Conservation (phyloP, 768 basidiomycete species). For the Suillus bovinus region DNA sequence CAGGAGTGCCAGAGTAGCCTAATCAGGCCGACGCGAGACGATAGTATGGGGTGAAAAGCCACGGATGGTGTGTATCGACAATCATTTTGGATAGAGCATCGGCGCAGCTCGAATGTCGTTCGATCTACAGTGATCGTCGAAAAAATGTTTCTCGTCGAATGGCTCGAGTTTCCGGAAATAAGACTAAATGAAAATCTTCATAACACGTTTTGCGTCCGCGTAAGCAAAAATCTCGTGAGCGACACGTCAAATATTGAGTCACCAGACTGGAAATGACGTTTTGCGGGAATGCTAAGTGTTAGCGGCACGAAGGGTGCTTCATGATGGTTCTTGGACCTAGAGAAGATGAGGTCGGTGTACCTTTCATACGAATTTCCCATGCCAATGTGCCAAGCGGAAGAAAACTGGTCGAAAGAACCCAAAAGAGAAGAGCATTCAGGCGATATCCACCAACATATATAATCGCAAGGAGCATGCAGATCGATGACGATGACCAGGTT, state of each 20-base stretch:
- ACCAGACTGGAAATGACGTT: neutral
- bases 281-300: neutral
- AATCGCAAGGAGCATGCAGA: neutral
- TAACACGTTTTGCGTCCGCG: slow-evolving; percentile 3
- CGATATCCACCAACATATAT: neutral
- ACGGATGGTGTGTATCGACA: neutral
- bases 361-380: neutral
- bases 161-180: neutral
- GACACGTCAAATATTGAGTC: neutral
- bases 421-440: neutral
- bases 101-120: neutral
- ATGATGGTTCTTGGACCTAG: neutral
- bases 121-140: neutral
- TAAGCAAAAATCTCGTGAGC: slow-evolving; percentile 2
- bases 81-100: neutral
- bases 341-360: neutral
- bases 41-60: neutral
- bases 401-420: neutral
- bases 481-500: neutral
- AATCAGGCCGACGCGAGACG: neutral
- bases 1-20: neutral
- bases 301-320: neutral
- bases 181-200: neutral
- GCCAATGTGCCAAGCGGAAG: neutral
- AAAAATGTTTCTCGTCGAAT: neutral